Evolutionary conservation across 345 rosid genomes (phyloP).

Genomic region (Pseudoturritis turrita): DNA sequence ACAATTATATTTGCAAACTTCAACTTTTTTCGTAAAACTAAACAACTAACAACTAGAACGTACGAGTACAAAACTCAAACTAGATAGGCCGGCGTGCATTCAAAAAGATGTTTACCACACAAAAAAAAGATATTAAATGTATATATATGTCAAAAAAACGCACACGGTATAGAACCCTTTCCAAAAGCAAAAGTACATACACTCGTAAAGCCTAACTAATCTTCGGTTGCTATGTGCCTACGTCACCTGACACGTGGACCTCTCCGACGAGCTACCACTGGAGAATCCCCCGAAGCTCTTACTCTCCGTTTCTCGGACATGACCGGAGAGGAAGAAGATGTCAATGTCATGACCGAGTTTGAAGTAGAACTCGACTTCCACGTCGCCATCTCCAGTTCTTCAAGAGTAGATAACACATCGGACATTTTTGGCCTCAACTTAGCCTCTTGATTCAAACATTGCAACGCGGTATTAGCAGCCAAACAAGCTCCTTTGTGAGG

Average conservation of each 20-base stretch:
- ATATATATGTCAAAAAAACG: background rate
- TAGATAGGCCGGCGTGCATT: too few species aligned
- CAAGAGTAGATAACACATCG: slow-evolving; percentile 57
- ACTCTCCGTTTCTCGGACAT: background rate
- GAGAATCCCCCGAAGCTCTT: background rate
- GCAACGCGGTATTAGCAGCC: slow-evolving; percentile 68
- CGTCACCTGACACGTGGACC: background rate
- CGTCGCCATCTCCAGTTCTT: slow-evolving; percentile 36
- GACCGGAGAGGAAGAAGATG: background rate
- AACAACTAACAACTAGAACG: too few species aligned
- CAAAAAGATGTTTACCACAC: too few species aligned
- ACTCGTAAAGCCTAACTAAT: background rate
- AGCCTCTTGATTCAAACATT: slow-evolving; percentile 53
- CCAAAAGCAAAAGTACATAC: background rate
- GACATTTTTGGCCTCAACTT: slow-evolving; percentile 80
- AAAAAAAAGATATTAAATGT: background rate
- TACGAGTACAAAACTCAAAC: background rate
- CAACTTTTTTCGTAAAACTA: too few species aligned
- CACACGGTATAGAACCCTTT: background rate
- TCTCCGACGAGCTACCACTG: slow-evolving; percentile 5
- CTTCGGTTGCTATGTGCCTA: background rate
- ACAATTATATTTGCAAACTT: background rate
- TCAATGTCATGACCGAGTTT: background rate
- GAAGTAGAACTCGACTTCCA: slow-evolving; percentile 13
- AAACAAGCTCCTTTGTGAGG: slow-evolving; percentile 70